Evolutionary conservation across 345 rosid genomes (phyloP), one percentile per base, ranked within the genome.

Genomic region (Clarkia xantiana): DNA sequence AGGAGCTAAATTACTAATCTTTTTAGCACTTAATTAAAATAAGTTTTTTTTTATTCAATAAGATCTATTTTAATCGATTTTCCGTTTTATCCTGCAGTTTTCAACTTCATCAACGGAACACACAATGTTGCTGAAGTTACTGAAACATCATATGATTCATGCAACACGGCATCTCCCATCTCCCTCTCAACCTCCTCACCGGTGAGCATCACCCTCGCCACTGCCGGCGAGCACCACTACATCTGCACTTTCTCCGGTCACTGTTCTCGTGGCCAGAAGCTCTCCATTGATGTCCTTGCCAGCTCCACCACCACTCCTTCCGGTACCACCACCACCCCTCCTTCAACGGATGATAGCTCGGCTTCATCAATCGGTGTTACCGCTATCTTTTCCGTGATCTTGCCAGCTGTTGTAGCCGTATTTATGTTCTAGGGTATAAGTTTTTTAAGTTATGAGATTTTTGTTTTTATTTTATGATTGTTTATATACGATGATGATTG

Each of bases 241-340:
- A 55, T 65, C 11, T 64, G 77, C 56, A 58, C 57, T 1, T 38
- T 64, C 3, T 55, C 40, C 17, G 18, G 61, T 16, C 71, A 65
- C 40, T 68, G 73, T 19, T 29, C 25, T 2, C 55, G 10, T 15
- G 77, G 73, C 18, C 64, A 61, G 64, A 72, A 62, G 65, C 12
- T 65, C 14, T 52, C 60, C 10, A 18, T 68, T 59, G 51, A 44
- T 1, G 62, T 51, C 47, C 3, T 9, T 53, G 5, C 25, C 49
- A 13, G 10, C 61, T 9, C 23, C 61, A 3, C 40, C 57, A 10
- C 23, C 40, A 52, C 55, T 10, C 11, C 55, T 13, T 52, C 45
- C 2, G 18, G 14, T 7, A 52, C 55, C 20, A 5, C 54, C 41
- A 34, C 54, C n/a, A 45, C 18, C 18, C 42, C n/a, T 6, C 1